Percentiles rank a stretch among this genome's conserved stretches.
phyloP scores from a whole-genome alignment of 345 rosid genomes.

The Sisymbrium altissimum region DNA sequence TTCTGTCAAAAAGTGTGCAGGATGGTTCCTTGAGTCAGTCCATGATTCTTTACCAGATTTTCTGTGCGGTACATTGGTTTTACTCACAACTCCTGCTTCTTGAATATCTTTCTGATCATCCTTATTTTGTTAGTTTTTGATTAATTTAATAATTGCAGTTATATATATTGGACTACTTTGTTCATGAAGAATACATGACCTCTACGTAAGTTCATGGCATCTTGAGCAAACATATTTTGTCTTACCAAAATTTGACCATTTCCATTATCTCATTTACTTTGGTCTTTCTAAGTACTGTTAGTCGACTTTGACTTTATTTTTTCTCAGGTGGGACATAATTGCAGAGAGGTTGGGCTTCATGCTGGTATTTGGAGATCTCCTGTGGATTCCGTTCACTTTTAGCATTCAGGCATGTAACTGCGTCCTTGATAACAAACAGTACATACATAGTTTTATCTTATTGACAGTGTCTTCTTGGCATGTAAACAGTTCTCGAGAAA shows the following conservation, averaged over 20 bases:
- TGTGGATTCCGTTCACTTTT: conserved; percentile 94
- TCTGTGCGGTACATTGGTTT: conserved; percentile 60
- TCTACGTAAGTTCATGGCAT: conserved; percentile 66
- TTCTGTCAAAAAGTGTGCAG: conserved; percentile 66
- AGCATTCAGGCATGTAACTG: conserved; percentile 79
- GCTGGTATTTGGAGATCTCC: conserved; percentile 92
- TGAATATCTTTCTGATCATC: neutral
- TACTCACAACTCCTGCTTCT: conserved; percentile 6
- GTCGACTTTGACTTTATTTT: neutral
- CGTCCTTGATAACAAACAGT: neutral
- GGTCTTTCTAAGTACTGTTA: neutral
- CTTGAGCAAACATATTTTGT: neutral
- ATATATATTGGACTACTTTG: conserved; percentile 77
- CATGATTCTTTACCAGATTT: conserved; percentile 82
- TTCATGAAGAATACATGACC: conserved; percentile 88
- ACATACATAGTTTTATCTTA: neutral
- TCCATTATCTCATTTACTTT: neutral
- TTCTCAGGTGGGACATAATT: conserved; percentile 85
- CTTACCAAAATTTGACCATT: neutral
- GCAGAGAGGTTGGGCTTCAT: conserved; percentile 96
- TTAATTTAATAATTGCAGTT: conserved; percentile 42
- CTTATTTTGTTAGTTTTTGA: neutral
- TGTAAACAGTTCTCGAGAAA: neutral
- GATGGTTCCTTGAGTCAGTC: conserved; percentile 53
- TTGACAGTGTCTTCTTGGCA: neutral